Base-by-base conservation (phyloP, 345 rosid species). In the Aethionema arabicum region DNA sequence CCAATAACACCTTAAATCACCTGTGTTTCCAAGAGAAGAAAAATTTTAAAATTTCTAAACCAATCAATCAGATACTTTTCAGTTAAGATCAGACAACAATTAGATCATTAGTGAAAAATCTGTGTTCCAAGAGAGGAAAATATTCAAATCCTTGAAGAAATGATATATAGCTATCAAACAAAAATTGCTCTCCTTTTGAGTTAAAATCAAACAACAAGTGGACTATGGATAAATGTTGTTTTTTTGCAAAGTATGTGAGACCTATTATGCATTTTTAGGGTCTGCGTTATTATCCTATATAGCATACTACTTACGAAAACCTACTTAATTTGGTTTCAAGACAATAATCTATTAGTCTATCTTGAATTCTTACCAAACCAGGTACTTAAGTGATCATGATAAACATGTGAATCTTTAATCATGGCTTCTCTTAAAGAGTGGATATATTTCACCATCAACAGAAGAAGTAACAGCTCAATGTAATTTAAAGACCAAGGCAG, bases 131-230 rank as follows among this genome's bases (percentile, higher is more conserved):
- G 12, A 68, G 46, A 29, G 62, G 52, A n/a, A 75, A 74, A 51
- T 15, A 13, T 73, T 61, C 56, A 52, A 63, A 46, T 63, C 52
- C 7, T 33, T 29, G 31, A 39, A 29, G 54, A 60, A 21, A 37
- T 42, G 54, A 43, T 10, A 43, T 10, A 37, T 5, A 67, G 6
- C 52, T 35, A 63, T 13, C 37, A 66, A 47, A 66, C 40, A 44
- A 59, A 68, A 59, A 3, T 11, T 52, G 38, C 51, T 57, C 51
- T n/a, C 44, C 49, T 58, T 47, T 40, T 48, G 32, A 68, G 47
- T 45, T 68, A 41, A 50, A 62, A 54, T 21, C 69, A 67, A 69
- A 54, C 38, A 60, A 62, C 69, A 61, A 73, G 66, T 48, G 56
- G 72, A 36, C 7, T 10, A 14, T 50, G 40, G 49, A 42, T 29